Conservation (phyloP, 148 eudicot species). For the Cornus controversa region DNA sequence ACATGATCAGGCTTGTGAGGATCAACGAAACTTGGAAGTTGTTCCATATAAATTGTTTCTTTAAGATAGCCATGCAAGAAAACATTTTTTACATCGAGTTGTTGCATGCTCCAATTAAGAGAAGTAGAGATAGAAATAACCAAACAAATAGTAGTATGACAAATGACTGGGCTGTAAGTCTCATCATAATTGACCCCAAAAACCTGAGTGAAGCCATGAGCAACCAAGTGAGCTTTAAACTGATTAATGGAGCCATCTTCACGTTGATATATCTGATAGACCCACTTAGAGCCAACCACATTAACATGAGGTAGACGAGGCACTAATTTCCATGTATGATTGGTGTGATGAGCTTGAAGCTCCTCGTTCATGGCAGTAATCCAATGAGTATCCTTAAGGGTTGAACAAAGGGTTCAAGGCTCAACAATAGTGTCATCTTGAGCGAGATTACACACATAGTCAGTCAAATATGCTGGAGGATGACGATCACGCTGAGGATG, state of each 20-base stretch:
- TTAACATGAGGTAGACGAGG: neutral
- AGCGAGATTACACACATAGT: neutral
- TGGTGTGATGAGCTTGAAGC: neutral
- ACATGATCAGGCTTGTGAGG: too few species aligned
- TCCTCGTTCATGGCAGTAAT: too few species aligned
- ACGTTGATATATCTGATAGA: neutral
- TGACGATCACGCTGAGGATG: neutral
- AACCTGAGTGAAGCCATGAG: too few species aligned
- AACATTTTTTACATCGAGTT: too few species aligned
- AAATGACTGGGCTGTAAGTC: too few species aligned
- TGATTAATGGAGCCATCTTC: neutral
- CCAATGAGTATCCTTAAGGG: neutral
- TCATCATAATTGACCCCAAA: too few species aligned
- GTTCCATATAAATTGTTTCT: too few species aligned
- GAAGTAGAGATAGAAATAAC: too few species aligned
- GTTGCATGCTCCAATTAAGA: too few species aligned
- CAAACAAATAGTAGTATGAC: too few species aligned
- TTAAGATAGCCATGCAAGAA: too few species aligned
- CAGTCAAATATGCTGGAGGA: neutral
- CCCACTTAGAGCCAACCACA: neutral
- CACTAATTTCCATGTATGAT: neutral
- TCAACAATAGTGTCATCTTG: neutral
- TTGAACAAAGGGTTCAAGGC: neutral
- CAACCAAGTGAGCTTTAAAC: neutral
- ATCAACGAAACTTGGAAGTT: too few species aligned